A percentile compares a stretch with the other conserved stretches of the same genome.
Evolutionary conservation across 192 early-diverging fungal species (phyloP).

Genomic region (Backusella psychrophila): DNA sequence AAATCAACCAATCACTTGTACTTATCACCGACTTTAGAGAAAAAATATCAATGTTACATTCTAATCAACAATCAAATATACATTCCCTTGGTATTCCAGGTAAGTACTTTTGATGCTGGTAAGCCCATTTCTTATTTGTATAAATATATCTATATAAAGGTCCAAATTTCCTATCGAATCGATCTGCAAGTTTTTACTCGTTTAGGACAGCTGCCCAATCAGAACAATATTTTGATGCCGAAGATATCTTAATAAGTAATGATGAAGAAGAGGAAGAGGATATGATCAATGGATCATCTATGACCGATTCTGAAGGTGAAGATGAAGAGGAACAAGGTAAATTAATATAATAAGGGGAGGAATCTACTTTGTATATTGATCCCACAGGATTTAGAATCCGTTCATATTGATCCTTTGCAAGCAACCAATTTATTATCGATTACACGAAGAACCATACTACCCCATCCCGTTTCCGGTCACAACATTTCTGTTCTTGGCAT

Average conservation of each 20-base stretch:
- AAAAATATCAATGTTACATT: background rate
- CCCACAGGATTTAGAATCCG: background rate
- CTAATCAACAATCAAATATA: background rate
- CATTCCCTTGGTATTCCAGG: background rate
- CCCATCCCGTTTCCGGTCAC: conserved; percentile 72
- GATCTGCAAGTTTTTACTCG: background rate
- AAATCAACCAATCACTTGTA: conserved; percentile 2
- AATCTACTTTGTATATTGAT: background rate
- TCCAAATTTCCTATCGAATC: background rate
- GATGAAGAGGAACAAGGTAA: conserved; percentile 6
- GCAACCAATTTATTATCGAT: background rate
- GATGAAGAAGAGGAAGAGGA: conserved; percentile 31
- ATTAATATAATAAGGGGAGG: no score
- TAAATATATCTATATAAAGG: background rate
- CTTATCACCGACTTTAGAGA: background rate
- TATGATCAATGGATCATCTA: conserved; percentile 16
- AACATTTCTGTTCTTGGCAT: conserved; percentile 80
- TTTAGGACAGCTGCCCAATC: conserved; percentile 21
- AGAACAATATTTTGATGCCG: conserved; percentile 71
- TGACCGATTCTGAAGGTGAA: background rate
- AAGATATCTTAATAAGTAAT: conserved; percentile 49
- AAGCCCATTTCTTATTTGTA: no score
- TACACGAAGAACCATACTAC: conserved; percentile 65
- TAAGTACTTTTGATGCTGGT: background rate
- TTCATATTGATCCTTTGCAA: background rate